A percentile compares a stretch with the other conserved stretches of the same genome.
These are phyloP conservation scores for Santalum album DNA, from an alignment of 164 flowering plant genomes.

Conservation along the genomic window DNA sequence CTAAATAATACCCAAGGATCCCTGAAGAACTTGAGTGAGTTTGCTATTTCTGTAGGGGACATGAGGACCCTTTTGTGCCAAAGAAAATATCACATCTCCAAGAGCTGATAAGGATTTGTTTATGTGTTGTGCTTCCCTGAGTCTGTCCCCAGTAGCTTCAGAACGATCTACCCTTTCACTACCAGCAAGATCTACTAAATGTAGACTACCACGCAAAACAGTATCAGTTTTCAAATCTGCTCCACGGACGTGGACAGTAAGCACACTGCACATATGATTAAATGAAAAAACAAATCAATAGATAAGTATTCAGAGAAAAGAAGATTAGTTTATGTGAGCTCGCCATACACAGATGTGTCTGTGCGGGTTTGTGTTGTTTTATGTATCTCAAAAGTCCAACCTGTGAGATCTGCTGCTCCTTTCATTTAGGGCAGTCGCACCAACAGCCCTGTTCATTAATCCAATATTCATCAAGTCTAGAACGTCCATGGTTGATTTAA, in stretches of 20 bases:
- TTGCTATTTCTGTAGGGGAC: conserved; percentile 83
- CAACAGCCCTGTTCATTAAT: conserved; percentile 70
- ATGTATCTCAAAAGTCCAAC: conserved; percentile 20
- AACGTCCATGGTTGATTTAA: conserved; percentile 51
- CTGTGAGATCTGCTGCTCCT: conserved; percentile 98
- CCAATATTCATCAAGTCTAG: conserved; percentile 61
- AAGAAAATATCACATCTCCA: conserved; percentile 79
- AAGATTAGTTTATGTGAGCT: no score
- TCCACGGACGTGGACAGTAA: conserved; percentile 78
- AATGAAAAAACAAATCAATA: not conserved
- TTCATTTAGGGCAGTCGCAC: conserved; percentile 91
- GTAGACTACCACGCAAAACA: conserved; percentile 73
- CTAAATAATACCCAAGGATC: conserved; percentile 52
- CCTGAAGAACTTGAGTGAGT: conserved; percentile 71
- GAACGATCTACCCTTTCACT: conserved; percentile 92
- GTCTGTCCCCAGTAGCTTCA: conserved; percentile 88
- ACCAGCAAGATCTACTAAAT: conserved; percentile 96
- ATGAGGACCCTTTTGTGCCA: conserved; percentile 63
- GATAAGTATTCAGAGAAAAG: not conserved
- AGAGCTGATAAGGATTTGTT: conserved; percentile 77
- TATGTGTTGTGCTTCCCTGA: conserved; percentile 76
- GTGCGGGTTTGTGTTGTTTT: no score
- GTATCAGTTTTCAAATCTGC: conserved; percentile 47
- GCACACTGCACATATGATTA: conserved; percentile 41
- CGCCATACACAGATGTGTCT: no score